Evolutionary conservation across 805 yeast genomes (phyloP).

Genomic region (Zygosaccharomyces siamensis): DNA sequence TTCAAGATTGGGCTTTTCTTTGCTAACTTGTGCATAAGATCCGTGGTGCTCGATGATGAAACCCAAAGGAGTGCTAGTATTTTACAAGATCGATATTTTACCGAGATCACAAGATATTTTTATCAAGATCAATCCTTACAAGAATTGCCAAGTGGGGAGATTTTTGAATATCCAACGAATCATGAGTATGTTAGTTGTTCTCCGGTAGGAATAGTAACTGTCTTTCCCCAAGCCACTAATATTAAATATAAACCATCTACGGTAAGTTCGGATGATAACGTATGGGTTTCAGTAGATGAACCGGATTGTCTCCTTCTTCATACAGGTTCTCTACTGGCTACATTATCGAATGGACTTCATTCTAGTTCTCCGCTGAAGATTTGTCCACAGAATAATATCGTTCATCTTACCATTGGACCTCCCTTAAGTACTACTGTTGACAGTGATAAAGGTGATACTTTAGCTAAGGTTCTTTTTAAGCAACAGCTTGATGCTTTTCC

Average conservation of each 20-base stretch:
- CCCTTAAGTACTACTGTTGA: slow-evolving; percentile 13
- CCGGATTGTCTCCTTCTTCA: slow-evolving; percentile 31
- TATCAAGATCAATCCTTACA: slow-evolving; percentile 11
- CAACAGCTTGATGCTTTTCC: slow-evolving; percentile 29
- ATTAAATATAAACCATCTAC: slow-evolving; percentile 26
- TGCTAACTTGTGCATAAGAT: slow-evolving; percentile 18
- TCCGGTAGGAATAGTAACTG: slow-evolving; percentile 26
- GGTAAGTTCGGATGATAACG: slow-evolving; percentile 22
- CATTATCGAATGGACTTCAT: slow-evolving; percentile 22
- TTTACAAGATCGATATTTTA: slow-evolving; percentile 11
- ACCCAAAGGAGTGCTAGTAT: neutral
- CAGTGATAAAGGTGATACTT: slow-evolving; percentile 4
- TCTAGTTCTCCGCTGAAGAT: slow-evolving; percentile 24
- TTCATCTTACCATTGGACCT: slow-evolving; percentile 25
- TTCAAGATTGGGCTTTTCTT: slow-evolving; percentile 24
- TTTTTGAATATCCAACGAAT: slow-evolving; percentile 16
- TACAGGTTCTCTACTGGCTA: slow-evolving; percentile 24
- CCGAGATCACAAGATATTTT: slow-evolving; percentile 23
- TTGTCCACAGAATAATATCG: slow-evolving; percentile 16
- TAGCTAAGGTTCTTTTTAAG: slow-evolving; percentile 16
- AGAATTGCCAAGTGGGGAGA: slow-evolving; percentile 16
- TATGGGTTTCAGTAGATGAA: slow-evolving; percentile 25
- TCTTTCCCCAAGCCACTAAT: slow-evolving; percentile 27
- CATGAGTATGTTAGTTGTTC: slow-evolving; percentile 17
- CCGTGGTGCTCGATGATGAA: slow-evolving; percentile 11